Evolutionary conservation across 2,329 filamentous ascomycete genomes (phyloP), one percentile per base, ranked within the genome.

Genomic region (Fusarium sp.): DNA sequence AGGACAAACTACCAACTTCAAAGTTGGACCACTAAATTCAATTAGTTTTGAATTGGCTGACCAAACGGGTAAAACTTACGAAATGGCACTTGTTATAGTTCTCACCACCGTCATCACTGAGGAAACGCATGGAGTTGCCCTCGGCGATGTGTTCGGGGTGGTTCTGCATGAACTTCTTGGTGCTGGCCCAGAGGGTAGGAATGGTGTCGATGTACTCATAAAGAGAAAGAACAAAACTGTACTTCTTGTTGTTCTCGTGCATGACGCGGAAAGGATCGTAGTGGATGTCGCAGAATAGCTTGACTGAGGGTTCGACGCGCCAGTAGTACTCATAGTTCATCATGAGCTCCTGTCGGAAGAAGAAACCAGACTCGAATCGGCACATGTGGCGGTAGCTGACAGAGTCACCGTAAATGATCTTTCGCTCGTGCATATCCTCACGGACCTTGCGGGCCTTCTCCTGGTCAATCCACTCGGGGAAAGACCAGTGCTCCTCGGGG

Each of bases 371-470:
- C 82, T 99, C 96, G 79, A 97, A 99, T 70, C 96, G 93, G 83
- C 96, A 99, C 96, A 99, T 99, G 85, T 99, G 97, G 69, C 96
- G 91, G 85, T 99, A 99, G 83, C 93, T 97, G 82, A 97, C 84
- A 13, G 94, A 97, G 81, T 98, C 96, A 65, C 96, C 96, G 79
- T 99, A 99, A 81, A 99, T 99, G 80, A 99, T 97, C 84, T 98
- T 97, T 78, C 91, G 90, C 79, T 93, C 88, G 58, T 89, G 90
- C 96, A 99, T 99, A 75, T 98, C 93, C 83, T 98, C 91, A 66
- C 96, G 92, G 64, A 96, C 94, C 81, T 93, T 92, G 77, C 89
- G 88, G 41, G 96, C 97, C 84, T 92, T 97, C 52, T 98, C 93
- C 82, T 97, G 92, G 78, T 99, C 96, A 76, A 99, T 99, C 86